These are phyloP conservation scores for Lachnellula occidentalis DNA, from an alignment of 2,329 filamentous ascomycete genomes.

Conservation along the genomic window DNA sequence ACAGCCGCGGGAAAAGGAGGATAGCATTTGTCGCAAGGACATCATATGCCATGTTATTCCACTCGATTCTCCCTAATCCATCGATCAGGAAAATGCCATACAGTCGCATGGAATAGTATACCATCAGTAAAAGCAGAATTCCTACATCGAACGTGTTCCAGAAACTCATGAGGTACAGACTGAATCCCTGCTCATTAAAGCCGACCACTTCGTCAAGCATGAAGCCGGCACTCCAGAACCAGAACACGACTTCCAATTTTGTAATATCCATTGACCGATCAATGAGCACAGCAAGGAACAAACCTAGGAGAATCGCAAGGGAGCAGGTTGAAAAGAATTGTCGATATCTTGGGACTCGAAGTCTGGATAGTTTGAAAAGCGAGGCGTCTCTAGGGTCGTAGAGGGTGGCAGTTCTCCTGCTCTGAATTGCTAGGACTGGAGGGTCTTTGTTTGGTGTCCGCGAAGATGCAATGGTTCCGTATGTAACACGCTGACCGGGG, in stretches of 20 bases:
- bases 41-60: slow-evolving; percentile 85
- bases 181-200: slow-evolving; percentile 95
- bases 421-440: slow-evolving; percentile 8
- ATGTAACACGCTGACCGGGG: slow-evolving; percentile 26
- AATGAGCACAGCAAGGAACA: slow-evolving; percentile 78
- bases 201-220: slow-evolving; percentile 95
- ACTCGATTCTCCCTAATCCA: slow-evolving; percentile 52
- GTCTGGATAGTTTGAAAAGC: slow-evolving; percentile 81
- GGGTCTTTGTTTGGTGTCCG: slow-evolving; percentile 22
- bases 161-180: slow-evolving; percentile 94
- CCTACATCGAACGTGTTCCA: slow-evolving; percentile 96
- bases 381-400: slow-evolving; percentile 91
- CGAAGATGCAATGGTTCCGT: slow-evolving; percentile 33
- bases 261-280: slow-evolving; percentile 76
- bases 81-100: slow-evolving; percentile 83
- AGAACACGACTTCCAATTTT: slow-evolving; percentile 80
- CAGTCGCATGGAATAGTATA: slow-evolving; percentile 84
- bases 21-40: slow-evolving; percentile 90
- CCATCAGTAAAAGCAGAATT: slow-evolving; percentile 76
- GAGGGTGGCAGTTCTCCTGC: slow-evolving; percentile 64
- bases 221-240: slow-evolving; percentile 96
- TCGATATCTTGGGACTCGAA: slow-evolving; percentile 86
- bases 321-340: slow-evolving; percentile 87
- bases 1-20: slow-evolving; percentile 81
- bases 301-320: slow-evolving; percentile 73